Evolutionary conservation across 2,329 filamentous ascomycete genomes (phyloP).

Genomic region (Paramyrothecium roridum): DNA sequence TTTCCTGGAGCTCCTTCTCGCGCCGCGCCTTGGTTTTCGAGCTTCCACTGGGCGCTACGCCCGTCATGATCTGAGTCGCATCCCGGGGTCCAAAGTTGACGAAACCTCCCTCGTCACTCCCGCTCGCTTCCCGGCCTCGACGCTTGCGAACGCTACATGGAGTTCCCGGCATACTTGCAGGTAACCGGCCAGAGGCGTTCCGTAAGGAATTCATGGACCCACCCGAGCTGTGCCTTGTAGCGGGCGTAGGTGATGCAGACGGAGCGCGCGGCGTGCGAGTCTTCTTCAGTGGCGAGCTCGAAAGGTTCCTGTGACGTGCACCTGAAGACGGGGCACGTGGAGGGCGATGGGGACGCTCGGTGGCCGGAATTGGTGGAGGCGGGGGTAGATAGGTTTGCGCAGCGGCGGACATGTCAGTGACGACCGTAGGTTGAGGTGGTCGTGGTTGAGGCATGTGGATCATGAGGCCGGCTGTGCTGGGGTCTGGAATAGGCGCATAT

Average conservation of each 20-base stretch:
- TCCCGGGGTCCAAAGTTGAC: constrained; percentile 89
- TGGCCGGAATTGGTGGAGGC: constrained; percentile 20
- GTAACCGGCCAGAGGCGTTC: constrained; percentile 30
- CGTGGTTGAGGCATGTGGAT: constrained; percentile 52
- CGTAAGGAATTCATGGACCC: constrained; percentile 30
- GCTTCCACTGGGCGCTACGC: constrained; percentile 87
- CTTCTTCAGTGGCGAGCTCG: constrained; percentile 38
- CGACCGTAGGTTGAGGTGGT: constrained; percentile 27
- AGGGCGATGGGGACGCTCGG: constrained; percentile 39
- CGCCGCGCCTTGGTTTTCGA: constrained; percentile 92
- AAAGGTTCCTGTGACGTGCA: constrained; percentile 39
- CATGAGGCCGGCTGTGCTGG: constrained; percentile 40
- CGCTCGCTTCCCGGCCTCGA: constrained; percentile 31
- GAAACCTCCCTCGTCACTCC: constrained; percentile 54
- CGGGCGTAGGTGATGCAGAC: constrained; percentile 37
- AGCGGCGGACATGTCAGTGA: constrained; percentile 29
- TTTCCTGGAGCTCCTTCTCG: constrained; percentile 83
- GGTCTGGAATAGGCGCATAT: constrained; percentile 27
- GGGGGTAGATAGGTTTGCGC: constrained; percentile 31
- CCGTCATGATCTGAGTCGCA: constrained; percentile 73
- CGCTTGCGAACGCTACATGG: constrained; percentile 36
- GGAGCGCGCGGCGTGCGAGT: constrained; percentile 24
- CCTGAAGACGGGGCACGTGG: constrained; percentile 54
- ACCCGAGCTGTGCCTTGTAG: constrained; percentile 34
- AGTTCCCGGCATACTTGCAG: constrained; percentile 33